Percentiles rank a stretch among this genome's conserved stretches.
phyloP scores from a whole-genome alignment of 2,329 filamentous ascomycete species.

The Claviceps pazoutovae region DNA sequence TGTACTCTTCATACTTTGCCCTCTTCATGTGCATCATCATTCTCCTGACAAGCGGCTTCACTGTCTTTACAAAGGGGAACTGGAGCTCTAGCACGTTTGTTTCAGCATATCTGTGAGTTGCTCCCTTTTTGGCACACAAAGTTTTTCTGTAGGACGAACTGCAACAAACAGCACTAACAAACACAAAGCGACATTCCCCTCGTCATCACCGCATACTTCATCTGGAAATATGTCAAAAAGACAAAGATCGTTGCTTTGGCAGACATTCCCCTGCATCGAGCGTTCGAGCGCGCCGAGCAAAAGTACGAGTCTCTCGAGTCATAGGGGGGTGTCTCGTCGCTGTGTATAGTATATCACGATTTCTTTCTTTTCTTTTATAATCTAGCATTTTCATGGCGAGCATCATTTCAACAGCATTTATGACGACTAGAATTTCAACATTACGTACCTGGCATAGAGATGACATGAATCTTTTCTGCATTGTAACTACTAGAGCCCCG shows the following conservation, averaged over 20 bases:
- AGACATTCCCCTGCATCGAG: constrained; percentile 37
- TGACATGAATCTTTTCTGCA: no score
- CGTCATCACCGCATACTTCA: constrained; percentile 38
- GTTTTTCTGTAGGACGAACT: no score
- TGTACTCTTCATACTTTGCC: constrained; percentile 45
- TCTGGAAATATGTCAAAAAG: constrained; percentile 54
- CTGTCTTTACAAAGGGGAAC: constrained; percentile 44
- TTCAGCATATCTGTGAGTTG: constrained; percentile 46
- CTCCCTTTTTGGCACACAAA: background rate
- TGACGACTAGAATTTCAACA: no score
- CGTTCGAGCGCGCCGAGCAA: constrained; percentile 32
- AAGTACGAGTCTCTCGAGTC: constrained; percentile 5
- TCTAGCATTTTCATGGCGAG: no score
- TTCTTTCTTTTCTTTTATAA: background rate
- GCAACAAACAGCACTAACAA: no score
- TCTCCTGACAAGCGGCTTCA: constrained; percentile 56
- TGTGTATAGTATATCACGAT: background rate
- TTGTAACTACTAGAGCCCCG: no score
- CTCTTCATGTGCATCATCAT: constrained; percentile 49
- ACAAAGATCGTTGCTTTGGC: constrained; percentile 39
- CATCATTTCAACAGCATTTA: no score
- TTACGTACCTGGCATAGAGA: no score
- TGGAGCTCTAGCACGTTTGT: constrained; percentile 45
- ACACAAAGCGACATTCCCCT: constrained; percentile 41
- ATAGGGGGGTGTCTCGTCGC: constrained; percentile 1